Conservation (phyloP, 441 rosid genomes). For the Gossypium aridum region DNA sequence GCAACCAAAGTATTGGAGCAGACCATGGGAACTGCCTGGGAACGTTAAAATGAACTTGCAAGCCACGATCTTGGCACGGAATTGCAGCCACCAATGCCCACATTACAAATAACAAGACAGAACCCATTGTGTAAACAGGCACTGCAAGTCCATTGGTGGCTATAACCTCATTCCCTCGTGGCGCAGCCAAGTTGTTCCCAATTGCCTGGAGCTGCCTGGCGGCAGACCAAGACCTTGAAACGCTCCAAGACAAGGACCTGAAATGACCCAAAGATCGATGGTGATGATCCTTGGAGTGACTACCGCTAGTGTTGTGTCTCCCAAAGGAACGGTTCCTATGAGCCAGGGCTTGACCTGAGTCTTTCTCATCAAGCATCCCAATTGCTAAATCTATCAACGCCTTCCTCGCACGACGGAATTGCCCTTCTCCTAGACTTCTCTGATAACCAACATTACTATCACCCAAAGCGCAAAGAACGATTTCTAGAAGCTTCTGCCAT, state of each 20-base stretch:
- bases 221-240: constrained; percentile 90
- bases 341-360: constrained; percentile 32
- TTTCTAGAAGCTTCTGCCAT: constrained; percentile 81
- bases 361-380: constrained; percentile 81
- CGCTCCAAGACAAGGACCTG: constrained; percentile 83
- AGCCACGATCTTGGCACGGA: constrained; percentile 85
- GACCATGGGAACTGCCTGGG: constrained; percentile 69
- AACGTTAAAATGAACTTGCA: constrained; percentile 67
- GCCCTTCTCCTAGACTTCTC: constrained; percentile 70
- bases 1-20: constrained; percentile 42
- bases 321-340: constrained; percentile 87
- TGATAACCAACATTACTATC: constrained; percentile 13
- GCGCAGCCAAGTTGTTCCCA: constrained; percentile 54
- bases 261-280: constrained; percentile 48
- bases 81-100: constrained; percentile 91
- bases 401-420: constrained; percentile 79
- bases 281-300: constrained; percentile 30
- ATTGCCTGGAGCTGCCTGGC: constrained; percentile 82
- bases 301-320: constrained; percentile 30
- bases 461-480: constrained; percentile 60
- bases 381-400: constrained; percentile 68
- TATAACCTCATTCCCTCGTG: constrained; percentile 42
- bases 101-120: constrained; percentile 64
- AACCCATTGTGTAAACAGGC: constrained; percentile 61
- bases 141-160: constrained; percentile 58